Conservation (phyloP, 1,284 basidiomycete genomes). For the Mycena sp. region DNA sequence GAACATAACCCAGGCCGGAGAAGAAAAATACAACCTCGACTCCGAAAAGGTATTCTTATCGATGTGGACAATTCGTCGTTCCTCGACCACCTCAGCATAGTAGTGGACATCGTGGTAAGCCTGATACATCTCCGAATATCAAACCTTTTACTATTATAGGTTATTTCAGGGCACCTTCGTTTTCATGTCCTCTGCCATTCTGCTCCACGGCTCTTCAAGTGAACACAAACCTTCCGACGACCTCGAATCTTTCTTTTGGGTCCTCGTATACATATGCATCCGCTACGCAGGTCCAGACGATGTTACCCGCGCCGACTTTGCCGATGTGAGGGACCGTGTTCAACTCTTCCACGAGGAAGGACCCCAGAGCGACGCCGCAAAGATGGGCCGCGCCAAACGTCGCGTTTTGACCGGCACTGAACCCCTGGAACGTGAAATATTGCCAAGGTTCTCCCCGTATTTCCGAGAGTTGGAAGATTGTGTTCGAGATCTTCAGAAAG, state of each 20-base stretch:
- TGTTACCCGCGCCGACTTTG: constrained; percentile 1
- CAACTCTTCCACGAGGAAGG: neutral
- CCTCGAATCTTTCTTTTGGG: constrained; percentile 20
- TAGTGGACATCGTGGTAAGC: constrained; percentile 14
- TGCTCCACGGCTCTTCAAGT: constrained; percentile 2
- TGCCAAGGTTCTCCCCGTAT: constrained; percentile 4
- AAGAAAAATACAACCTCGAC: no score
- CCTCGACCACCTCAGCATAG: neutral
- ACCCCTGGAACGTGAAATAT: constrained; percentile 7
- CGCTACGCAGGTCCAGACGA: constrained; percentile 20
- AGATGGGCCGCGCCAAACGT: neutral
- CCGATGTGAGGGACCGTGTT: neutral
- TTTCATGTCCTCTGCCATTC: constrained; percentile 21
- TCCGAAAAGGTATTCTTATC: constrained; percentile 12
- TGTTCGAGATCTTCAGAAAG: constrained; percentile 1
- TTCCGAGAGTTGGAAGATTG: constrained; percentile 17
- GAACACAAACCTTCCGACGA: constrained; percentile 20
- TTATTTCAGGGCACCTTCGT: constrained; percentile 14
- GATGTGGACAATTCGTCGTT: constrained; percentile 10
- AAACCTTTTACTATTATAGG: neutral
- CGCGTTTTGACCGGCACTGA: neutral
- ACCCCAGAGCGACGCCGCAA: neutral
- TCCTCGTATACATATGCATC: constrained; percentile 17
- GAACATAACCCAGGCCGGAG: neutral
- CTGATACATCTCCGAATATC: neutral